Evolutionary conservation across 2,329 filamentous ascomycete genomes (phyloP), one percentile per base, ranked within the genome.

Genomic region (Nemania sp.): DNA sequence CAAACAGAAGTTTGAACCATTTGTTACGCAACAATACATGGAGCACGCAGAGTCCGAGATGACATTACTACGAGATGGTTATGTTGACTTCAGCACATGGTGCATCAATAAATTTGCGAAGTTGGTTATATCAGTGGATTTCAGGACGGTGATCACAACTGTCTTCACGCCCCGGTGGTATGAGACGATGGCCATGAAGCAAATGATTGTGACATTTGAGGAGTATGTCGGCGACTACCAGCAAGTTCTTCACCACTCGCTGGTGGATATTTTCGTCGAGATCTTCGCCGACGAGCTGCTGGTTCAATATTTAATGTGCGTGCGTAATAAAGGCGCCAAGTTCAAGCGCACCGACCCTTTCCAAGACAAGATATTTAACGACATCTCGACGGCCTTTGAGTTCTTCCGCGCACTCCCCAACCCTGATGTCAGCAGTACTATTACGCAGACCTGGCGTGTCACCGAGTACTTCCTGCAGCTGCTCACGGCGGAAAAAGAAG

Each of bases 131-230:
- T 82, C 86, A 40, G 89, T 96, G 68, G 95, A 99, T 81, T 96
- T 99, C 81, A 85, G 84, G 65, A 75, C 86, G 25, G 92, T 96
- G 39, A 87, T 97, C 73, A 84, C 89, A 46, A 90, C 95, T 66
- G 93, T 98, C 79, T 99, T 98, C 80, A 97, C 93, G 0, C 82
- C 87, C 9, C 86, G 86, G 64, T 99, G 95, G 95, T 99, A 99
- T 77, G 80, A 84, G 43, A 86, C 87, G 70, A 92, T 89, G 42
- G 89, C 90, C 57, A 94, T 99, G 87, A 92, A 92, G 71, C 91
- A 94, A 69, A 97, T 99, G 80, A 90, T 92, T 48, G 91, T 90
- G 25, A 99, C 95, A 0, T 94, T 99, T 73, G 91, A 96, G 68
- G 95, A 98, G 77, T 99, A 99, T 78, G 85, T 98, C 68, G 79